Evolutionary conservation across 768 basidiomycete genomes (phyloP).

Genomic region (Dioszegia hungarica): DNA sequence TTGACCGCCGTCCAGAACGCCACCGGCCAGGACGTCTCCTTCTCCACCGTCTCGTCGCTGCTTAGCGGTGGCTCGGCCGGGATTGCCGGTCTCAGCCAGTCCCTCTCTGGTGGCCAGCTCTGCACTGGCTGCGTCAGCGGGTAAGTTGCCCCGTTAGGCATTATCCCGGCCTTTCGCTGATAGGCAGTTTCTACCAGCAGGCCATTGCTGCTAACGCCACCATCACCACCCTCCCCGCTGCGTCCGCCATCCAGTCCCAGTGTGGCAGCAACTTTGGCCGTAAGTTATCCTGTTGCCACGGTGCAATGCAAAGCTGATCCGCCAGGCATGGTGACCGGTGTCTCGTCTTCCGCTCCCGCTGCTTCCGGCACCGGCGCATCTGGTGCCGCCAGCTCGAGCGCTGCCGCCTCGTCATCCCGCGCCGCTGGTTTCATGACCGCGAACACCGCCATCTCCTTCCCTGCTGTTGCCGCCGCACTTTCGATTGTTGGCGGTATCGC

Average conservation of each 20-base stretch:
- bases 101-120: slow-evolving; percentile 28
- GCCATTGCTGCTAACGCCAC: slow-evolving; percentile 31
- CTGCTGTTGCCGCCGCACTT: not conserved
- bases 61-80: slow-evolving; percentile 18
- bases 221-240: slow-evolving; percentile 25
- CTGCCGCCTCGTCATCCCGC: slow-evolving; percentile 10
- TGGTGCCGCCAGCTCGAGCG: slow-evolving; percentile 1
- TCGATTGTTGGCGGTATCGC: slow-evolving; percentile 13
- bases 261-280: slow-evolving; percentile 39
- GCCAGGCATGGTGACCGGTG: slow-evolving; percentile 13
- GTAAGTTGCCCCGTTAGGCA: slow-evolving; percentile 17
- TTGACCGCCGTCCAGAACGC: slow-evolving; percentile 40
- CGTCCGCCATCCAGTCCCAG: slow-evolving; percentile 24
- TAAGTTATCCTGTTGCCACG: slow-evolving; percentile 14
- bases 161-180: not conserved
- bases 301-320: slow-evolving; percentile 1
- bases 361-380: slow-evolving; percentile 7
- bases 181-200: slow-evolving; percentile 39
- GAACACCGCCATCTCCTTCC: slow-evolving; percentile 2
- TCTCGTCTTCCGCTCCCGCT: slow-evolving; percentile 10
- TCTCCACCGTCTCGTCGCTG: slow-evolving; percentile 32
- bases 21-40: slow-evolving; percentile 29
- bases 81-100: not conserved
- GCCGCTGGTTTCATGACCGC: slow-evolving; percentile 1
- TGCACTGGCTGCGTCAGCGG: slow-evolving; percentile 47